Conservation (phyloP, 179 eudicot genomes). For the Silene coronaria region DNA sequence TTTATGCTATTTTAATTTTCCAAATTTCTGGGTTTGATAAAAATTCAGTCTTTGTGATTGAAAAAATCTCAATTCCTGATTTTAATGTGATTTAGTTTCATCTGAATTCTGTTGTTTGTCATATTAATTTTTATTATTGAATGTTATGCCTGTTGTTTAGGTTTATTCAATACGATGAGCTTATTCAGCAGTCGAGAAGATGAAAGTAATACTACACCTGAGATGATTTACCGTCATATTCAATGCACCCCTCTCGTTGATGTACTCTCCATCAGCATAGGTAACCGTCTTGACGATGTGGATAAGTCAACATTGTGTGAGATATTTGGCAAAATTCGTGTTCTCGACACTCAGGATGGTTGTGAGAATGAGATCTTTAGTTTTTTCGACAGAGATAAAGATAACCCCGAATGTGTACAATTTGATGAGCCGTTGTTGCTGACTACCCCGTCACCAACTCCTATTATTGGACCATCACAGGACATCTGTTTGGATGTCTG, state of each 20-base stretch:
- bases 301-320: neutral
- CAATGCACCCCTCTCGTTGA: neutral
- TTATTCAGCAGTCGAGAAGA: neutral
- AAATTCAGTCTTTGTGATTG: too few species aligned
- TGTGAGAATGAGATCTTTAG: neutral
- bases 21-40: too few species aligned
- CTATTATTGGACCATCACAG: neutral
- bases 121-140: too few species aligned
- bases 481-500: neutral
- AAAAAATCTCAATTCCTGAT: too few species aligned
- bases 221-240: neutral
- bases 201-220: neutral
- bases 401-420: neutral
- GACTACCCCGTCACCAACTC: neutral
- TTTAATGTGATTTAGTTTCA: too few species aligned
- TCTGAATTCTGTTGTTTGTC: too few species aligned
- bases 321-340: neutral
- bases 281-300: neutral
- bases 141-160: too few species aligned
- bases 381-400: neutral
- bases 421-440: neutral
- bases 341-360: neutral
- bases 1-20: too few species aligned
- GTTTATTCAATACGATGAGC: neutral
- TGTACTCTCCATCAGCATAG: neutral